Conservation (phyloP, 108 stramenopile genomes). For the Nitzschia inconspicua region DNA sequence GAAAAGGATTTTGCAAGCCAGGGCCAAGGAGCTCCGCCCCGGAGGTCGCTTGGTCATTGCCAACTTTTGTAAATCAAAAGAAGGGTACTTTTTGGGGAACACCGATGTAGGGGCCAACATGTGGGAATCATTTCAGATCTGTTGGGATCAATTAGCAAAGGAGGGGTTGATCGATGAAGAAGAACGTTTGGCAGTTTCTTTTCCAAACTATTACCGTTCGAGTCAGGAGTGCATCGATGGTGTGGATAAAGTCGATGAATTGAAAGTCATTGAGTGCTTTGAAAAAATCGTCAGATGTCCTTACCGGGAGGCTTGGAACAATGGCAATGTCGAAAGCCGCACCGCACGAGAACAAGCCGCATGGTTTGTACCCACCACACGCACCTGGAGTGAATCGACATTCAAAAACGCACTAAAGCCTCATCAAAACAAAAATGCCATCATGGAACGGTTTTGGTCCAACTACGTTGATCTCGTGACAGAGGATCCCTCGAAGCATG, state of each 20-base stretch:
- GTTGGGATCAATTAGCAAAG: conserved; percentile 34
- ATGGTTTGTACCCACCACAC: conserved; percentile 38
- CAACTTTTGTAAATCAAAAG: conserved; percentile 42
- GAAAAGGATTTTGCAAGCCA: conserved; percentile 31
- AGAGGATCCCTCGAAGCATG: conserved; percentile 32
- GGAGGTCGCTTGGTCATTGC: conserved; percentile 35
- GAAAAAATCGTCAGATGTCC: conserved; percentile 43
- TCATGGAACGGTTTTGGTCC: conserved; percentile 39
- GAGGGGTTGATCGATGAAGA: conserved; percentile 39
- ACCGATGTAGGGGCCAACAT: conserved; percentile 39
- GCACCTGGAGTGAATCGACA: conserved; percentile 38
- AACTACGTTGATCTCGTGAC: conserved; percentile 41
- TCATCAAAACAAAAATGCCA: conserved; percentile 34
- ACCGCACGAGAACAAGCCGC: conserved; percentile 30
- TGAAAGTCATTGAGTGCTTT: conserved; percentile 31
- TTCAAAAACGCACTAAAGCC: conserved; percentile 29
- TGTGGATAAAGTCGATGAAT: conserved; percentile 17
- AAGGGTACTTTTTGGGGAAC: conserved; percentile 50
- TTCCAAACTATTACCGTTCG: conserved; percentile 51
- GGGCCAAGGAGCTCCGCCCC: conserved; percentile 32
- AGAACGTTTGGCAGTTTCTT: conserved; percentile 36
- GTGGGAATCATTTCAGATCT: conserved; percentile 41
- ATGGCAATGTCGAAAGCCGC: conserved; percentile 17
- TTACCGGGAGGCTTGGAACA: conserved; percentile 34
- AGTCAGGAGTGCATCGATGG: conserved; percentile 37